Evolutionary conservation across 2,329 filamentous ascomycete species (phyloP).

Genomic region (Trichoderma sp.): DNA sequence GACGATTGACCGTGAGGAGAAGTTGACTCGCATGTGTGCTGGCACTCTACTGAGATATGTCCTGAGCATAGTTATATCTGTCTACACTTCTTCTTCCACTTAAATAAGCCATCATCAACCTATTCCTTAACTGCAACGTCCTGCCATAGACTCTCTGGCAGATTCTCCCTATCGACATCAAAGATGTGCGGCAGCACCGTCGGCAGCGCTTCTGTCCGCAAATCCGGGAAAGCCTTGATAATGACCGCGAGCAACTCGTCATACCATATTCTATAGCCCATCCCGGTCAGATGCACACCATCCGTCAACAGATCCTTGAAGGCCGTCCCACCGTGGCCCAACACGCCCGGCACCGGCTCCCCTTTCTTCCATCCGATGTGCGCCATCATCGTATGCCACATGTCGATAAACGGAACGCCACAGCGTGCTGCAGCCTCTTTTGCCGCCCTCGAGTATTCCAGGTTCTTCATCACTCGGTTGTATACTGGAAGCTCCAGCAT

Average conservation of each 20-base stretch:
- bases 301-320: background rate
- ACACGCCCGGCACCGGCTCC: background rate
- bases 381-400: constrained; percentile 7
- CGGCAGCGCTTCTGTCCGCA: constrained; percentile 7
- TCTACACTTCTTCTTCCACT: too few relatives aligned
- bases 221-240: background rate
- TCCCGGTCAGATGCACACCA: constrained; percentile 7
- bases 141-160: constrained; percentile 13
- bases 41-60: too few relatives aligned
- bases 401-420: constrained; percentile 15
- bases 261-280: constrained; percentile 22
- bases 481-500: constrained; percentile 12
- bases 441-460: constrained; percentile 4
- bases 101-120: background rate
- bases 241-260: constrained; percentile 13
- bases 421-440: background rate
- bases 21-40: too few relatives aligned
- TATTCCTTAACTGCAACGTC: background rate
- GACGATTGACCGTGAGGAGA: too few relatives aligned
- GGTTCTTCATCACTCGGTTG: constrained; percentile 11
- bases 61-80: too few relatives aligned
- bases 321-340: background rate
- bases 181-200: constrained; percentile 19
- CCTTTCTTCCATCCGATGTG: constrained; percentile 15
- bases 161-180: constrained; percentile 10